Conservation (phyloP, 805 yeast genomes). For the Saccharomycopsis sp. region DNA sequence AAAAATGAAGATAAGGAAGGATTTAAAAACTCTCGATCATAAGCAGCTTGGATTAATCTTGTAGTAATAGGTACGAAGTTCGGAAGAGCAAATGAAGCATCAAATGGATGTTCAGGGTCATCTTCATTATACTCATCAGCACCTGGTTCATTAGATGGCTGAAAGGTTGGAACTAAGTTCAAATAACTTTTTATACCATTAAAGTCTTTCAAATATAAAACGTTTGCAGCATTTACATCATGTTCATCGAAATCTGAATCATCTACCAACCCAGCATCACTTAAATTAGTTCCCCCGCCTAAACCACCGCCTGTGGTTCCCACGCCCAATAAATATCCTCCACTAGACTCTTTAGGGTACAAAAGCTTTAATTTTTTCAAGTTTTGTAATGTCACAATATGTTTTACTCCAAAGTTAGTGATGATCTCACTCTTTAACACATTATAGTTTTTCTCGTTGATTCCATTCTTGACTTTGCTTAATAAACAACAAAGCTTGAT, state of each 20-base stretch:
- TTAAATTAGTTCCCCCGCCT: neutral
- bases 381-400: constrained; percentile 40
- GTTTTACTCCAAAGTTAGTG: constrained; percentile 58
- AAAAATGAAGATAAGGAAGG: constrained; percentile 22
- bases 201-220: constrained; percentile 31
- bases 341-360: constrained; percentile 28
- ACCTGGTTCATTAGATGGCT: constrained; percentile 7
- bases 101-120: constrained; percentile 36
- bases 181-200: constrained; percentile 33
- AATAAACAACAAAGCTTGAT: constrained; percentile 47
- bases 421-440: constrained; percentile 47
- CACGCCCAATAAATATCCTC: constrained; percentile 2
- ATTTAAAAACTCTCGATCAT: constrained; percentile 47
- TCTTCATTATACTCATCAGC: constrained; percentile 26
- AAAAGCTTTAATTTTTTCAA: constrained; percentile 45
- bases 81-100: constrained; percentile 62
- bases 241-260: constrained; percentile 25
- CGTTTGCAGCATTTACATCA: constrained; percentile 22
- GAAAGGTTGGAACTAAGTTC: constrained; percentile 40
- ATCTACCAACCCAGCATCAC: constrained; percentile 6
- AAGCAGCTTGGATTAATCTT: constrained; percentile 64
- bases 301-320: constrained; percentile 2
- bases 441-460: constrained; percentile 57
- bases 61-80: constrained; percentile 75
- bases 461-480: constrained; percentile 60